Evolutionary conservation across 2,329 filamentous ascomycete species (phyloP), one percentile per base, ranked within the genome.

Genomic region (Huntiella omanensis): DNA sequence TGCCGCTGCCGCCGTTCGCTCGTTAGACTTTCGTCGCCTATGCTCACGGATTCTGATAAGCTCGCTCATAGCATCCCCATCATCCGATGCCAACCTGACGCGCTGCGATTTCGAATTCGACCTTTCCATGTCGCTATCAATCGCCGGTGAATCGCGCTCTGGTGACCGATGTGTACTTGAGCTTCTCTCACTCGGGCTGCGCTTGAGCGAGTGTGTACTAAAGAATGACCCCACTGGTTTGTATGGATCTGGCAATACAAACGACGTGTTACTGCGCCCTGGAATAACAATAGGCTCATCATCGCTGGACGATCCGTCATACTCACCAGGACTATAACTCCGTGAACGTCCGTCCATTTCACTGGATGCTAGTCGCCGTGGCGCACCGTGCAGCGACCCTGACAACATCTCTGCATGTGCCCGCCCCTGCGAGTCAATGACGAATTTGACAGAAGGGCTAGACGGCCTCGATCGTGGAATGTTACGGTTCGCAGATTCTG

Each of bases 281-380:
- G 75, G 74, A 35, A 80, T 73, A 43, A 78, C 67, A 50, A 79
- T 78, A 10, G 72, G 73, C 48, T 79, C 75, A 46, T 79, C 75
- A 51, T 80, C 75, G 3, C 68, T 68, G 0, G 73, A 77, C 1
- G 72, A 76, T 2, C 68, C 68, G 40, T 69, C 68, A 28, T 70
- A 66, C 0, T 68, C 68, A 4, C 36, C 48, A 51, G 28, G 43
- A 22, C 19, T 46, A 40, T 33, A 51, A 39, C 47, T 46, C 12
- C 47, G 53, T 40, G 39, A 50, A 40, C 43, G 53, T 49, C 42
- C 15, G 32, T 49, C 48, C 17, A 37, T 16, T 35, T 49, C 48
- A 2, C 48, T 22, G 7, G 43, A 40, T 3, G 35, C 43, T 11
- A 46, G 34, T 16, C 43, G 33, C 12, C 43, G 38, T 17, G 48